Conservation (phyloP, 257 asterid genomes). For the Asclepias syriaca region DNA sequence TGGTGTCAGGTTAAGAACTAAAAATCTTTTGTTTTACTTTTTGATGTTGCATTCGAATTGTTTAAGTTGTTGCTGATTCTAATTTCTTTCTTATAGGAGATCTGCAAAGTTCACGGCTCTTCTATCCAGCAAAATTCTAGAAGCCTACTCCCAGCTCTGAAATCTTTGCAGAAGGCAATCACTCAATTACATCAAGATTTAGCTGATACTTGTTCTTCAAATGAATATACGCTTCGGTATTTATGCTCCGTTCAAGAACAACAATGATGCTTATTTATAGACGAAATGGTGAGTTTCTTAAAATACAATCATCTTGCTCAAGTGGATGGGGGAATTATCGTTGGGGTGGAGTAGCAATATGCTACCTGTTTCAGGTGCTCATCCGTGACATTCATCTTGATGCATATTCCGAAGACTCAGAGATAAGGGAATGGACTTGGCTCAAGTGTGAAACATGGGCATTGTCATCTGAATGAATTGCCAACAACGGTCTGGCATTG, state of each 20-base stretch:
- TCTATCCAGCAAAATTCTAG: conserved; percentile 76
- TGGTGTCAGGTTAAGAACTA: conserved; percentile 79
- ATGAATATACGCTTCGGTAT: conserved; percentile 81
- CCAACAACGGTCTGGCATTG: neutral
- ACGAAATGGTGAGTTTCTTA: neutral
- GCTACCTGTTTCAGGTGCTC: neutral
- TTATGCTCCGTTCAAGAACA: conserved; percentile 52
- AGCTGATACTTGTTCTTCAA: conserved; percentile 86
- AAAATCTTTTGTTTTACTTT: conserved; percentile 1
- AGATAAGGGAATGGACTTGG: neutral
- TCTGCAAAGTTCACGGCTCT: conserved; percentile 67
- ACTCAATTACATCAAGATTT: conserved; percentile 83
- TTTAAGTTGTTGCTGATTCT: conserved; percentile 1
- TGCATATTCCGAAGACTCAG: neutral
- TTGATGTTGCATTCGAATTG: neutral
- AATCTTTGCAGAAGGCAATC: conserved; percentile 78
- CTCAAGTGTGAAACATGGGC: neutral
- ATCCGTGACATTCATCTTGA: neutral
- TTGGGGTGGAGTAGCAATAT: neutral
- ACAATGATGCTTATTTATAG: conserved; percentile 21
- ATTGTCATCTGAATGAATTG: no score
- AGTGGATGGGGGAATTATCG: neutral
- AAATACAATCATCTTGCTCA: neutral
- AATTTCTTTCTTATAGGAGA: conserved; percentile 45
- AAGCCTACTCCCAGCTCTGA: conserved; percentile 78